These are phyloP conservation scores for Fragosphaeria purpurea DNA, from an alignment of 2,329 filamentous ascomycete genomes.

Conservation along the genomic window DNA sequence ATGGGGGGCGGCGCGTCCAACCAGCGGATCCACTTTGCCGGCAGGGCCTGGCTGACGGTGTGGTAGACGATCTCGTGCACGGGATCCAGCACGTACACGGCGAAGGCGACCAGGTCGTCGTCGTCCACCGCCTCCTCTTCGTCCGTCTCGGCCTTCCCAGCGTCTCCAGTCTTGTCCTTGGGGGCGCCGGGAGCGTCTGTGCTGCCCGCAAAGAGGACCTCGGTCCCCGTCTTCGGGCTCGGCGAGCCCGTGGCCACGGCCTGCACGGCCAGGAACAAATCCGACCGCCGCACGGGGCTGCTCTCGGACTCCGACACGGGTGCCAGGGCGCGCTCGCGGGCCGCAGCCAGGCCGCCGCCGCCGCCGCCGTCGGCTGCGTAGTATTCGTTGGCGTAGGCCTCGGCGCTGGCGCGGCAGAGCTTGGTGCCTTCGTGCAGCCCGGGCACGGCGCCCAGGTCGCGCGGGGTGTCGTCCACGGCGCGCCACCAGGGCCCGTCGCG, in stretches of 20 bases:
- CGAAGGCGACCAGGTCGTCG: constrained; percentile 61
- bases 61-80: constrained; percentile 84
- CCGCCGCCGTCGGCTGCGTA: constrained; percentile 60
- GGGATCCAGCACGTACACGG: constrained; percentile 74
- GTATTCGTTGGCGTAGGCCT: constrained; percentile 79
- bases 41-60: constrained; percentile 72
- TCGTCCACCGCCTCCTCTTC: constrained; percentile 39
- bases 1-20: constrained; percentile 62
- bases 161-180: constrained; percentile 24
- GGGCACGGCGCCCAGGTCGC: constrained; percentile 70
- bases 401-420: constrained; percentile 78
- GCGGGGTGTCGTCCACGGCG: constrained; percentile 52
- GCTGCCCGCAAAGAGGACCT: constrained; percentile 53
- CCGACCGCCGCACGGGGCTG: constrained; percentile 84
- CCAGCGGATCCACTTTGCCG: constrained; percentile 82
- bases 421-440: constrained; percentile 83
- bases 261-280: constrained; percentile 94
- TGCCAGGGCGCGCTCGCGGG: constrained; percentile 69
- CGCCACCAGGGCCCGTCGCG: constrained; percentile 97
- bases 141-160: constrained; percentile 44
- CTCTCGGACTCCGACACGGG: constrained; percentile 71
- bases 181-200: constrained; percentile 30
- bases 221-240: neutral
- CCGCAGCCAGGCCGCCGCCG: constrained; percentile 65
- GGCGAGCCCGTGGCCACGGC: constrained; percentile 47